Base-by-base conservation (phyloP, 2,329 filamentous ascomycete genomes). In the Orbilia oligospora region DNA sequence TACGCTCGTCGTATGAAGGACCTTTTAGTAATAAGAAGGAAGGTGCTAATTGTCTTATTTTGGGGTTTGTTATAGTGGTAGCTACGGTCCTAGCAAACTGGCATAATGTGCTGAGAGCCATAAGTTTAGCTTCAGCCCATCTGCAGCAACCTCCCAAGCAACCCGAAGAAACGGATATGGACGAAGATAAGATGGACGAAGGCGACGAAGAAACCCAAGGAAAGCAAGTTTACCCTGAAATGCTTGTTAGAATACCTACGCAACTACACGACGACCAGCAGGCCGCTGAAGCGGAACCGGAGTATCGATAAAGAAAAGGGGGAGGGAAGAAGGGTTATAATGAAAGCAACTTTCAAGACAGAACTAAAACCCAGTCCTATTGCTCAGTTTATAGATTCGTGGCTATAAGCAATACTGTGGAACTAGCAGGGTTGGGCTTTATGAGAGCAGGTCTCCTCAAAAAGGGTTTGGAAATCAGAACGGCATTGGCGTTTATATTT, bases 81-180 rank as follows among this genome's bases (percentile, higher is more conserved):
- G 93, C 93, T 46, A 89, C 91, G n/a, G 93, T 97, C 22, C 87
- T 97, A 83, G 89, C 91, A 67, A 97, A 96, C 84, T 97, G 93
- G 93, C 91, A 94, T 84, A 94, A 93, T 82, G 93, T 97, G 80
- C 87, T 97, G 77, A 88, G 91, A 80, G 92, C 92, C 49, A 94
- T 97, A 83, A 92, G 92, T 83, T 94, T 96, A 92, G 93, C 93
- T 79, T 94, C 92, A 94, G 92, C 89, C 71, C 93, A 92, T 87
- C 86, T 94, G 27, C 56, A 61, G 12, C 56, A 61, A 18, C 18
- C 20, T 16, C 88, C 92, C 16, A 20, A 58, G 16, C 27, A 12
- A 16, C 88, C 90, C 1, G 87, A 88, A 80, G 84, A 84, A 14
- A 83, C 81, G 4, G 83, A 83, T 24, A 84, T 85, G 81, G 82